Evolutionary conservation across 192 early-diverging fungal genomes (phyloP), one percentile per base, ranked within the genome.

Genomic region (Linderina pennispora): DNA sequence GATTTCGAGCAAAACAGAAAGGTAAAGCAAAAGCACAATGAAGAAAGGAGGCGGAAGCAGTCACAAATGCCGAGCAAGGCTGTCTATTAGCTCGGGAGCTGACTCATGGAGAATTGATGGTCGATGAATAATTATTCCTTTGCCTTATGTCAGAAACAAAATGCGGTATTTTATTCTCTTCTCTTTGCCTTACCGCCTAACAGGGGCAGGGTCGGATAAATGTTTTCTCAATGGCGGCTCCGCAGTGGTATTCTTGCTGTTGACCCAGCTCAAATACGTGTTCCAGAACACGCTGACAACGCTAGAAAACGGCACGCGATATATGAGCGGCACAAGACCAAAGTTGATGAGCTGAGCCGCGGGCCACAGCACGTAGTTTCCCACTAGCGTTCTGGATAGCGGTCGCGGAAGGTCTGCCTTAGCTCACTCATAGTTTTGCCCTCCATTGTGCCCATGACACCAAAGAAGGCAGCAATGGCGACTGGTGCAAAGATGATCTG

Each of bases 291-390:
- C 62, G 23, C 83, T 80, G 19, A 83, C 60, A n/a, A 69, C 51
- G 45, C 80, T 78, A 13, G 79, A 77, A 54, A 87, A 82, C 3
- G 85, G 85, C 19, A 85, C 58, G 13, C 81, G 70, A 48, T 77
- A 80, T 10, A 63, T 48, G 25, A 87, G 55, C 4, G 85, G 85
- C 36, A 83, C 65, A 36, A 83, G 73, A 43, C 72, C 66, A 54
- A 87, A 87, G 56, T 87, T 87, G 8, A 87, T 48, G 15, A 79
- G 42, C 50, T 87, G 85, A 4, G 80, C 83, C 5, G 76, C 44
- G n/a, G 85, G 85, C 85, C 85, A 87, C 2, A 85, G 34, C 1
- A 48, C 43, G 17, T 63, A 63, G 38, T 63, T 63, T 3, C 60
- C 52, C 1, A 23, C 38, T 37, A 63, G 43, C 16, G 60, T 24